Percentiles rank a stretch among this genome's conserved stretches.
phyloP scores from a whole-genome alignment of 331 rosid species.

The Erythrophleum ivorense region DNA sequence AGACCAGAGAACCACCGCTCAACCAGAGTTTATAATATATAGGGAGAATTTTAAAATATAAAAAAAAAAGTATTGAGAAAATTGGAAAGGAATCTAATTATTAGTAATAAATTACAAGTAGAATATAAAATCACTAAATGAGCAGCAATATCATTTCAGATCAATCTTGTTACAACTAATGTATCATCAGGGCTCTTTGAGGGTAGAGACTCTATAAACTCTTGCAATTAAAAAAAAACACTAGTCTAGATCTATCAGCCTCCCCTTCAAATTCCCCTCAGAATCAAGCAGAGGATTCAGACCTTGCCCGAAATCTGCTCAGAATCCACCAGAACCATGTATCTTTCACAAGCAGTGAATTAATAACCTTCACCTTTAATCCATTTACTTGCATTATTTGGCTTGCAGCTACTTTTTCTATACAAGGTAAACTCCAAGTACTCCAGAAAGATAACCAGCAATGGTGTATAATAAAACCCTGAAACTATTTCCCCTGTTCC shows the following conservation, averaged over 20 bases:
- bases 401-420: slow-evolving; percentile 39
- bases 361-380: slow-evolving; percentile 33
- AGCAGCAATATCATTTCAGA: background rate
- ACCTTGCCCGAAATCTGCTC: slow-evolving; percentile 22
- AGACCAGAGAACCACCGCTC: background rate
- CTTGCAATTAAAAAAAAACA: background rate
- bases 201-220: slow-evolving; percentile 1
- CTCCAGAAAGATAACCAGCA: slow-evolving; percentile 34
- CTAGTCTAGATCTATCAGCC: slow-evolving; percentile 5
- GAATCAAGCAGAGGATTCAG: slow-evolving; percentile 28
- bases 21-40: background rate
- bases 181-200: background rate
- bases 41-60: background rate
- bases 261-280: background rate
- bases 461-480: background rate
- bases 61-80: background rate
- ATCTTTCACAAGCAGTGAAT: slow-evolving; percentile 40
- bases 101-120: background rate
- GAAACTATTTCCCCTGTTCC: slow-evolving; percentile 12
- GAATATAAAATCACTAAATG: background rate
- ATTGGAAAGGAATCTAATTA: background rate
- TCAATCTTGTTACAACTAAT: slow-evolving; percentile 5
- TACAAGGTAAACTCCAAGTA: slow-evolving; percentile 36
- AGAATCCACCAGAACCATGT: slow-evolving; percentile 36
- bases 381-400: slow-evolving; percentile 37